Base-by-base conservation (phyloP, 495 filamentous ascomycete species). In the Neurospora tetrasperma region DNA sequence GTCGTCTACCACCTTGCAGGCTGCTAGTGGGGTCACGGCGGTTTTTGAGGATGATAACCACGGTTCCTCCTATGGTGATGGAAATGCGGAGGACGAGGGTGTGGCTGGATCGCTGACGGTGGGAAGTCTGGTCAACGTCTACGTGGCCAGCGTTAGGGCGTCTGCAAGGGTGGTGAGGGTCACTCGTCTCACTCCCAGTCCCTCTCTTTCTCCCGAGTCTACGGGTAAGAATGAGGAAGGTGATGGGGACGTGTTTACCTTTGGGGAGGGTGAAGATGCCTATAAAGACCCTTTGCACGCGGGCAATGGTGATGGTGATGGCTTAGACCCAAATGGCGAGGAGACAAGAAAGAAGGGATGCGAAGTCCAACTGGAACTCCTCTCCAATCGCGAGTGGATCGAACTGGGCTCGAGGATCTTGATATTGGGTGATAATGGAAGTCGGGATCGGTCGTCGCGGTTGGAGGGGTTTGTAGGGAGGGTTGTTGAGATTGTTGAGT, bases 141-240 rank as follows among this genome's bases (percentile, higher is more conserved):
- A 97, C 75, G 89, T 93, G 43, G 93, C 91, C 16, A 97, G 93
- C 78, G 89, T 98, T n/a, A 88, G 96, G 18, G 89, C 93, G 3
- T 86, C 90, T 0, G 94, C 93, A 12, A 88, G 90, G 71, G 88
- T 97, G 4, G 78, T 86, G 54, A 77, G 78, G 35, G 79, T 86
- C 23, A 77, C 75, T 16, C 0, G 54, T 0, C 54, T 62, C 12
- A 0, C 0, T 35, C 23, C 14, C 4, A 4, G 11, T 31, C 4
- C 6, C 2, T 40, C 39, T 40, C 39, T 9, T 6, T 6, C 5
- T 40, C 39, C 39, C 7, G 39, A 40, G 39, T 40, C 39, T 40
- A 40, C 39, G 39, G 39, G 39, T 40, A 0, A 8, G 39, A 8
- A 9, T 40, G 39, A 40, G 8, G 7, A 8, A 8, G 2, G 8